These are phyloP conservation scores for Trichocomaceae sp. DNA, from an alignment of 2,329 filamentous ascomycete genomes.

Conservation along the genomic window DNA sequence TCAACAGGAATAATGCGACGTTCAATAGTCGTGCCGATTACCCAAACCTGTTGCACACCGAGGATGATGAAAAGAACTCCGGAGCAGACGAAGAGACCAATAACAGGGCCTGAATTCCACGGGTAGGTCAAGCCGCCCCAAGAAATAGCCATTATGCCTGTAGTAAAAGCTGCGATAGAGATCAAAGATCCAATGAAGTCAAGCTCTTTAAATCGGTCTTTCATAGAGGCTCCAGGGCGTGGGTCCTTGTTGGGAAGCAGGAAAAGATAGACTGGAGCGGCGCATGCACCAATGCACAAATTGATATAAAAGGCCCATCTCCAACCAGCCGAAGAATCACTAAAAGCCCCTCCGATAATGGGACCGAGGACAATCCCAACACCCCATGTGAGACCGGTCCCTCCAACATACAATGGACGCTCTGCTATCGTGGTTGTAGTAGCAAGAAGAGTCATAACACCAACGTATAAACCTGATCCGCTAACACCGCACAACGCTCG, in stretches of 20 bases:
- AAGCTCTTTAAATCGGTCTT: constrained; percentile 25
- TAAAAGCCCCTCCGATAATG: constrained; percentile 34
- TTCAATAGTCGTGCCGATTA: constrained; percentile 38
- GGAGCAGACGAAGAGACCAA: constrained; percentile 45
- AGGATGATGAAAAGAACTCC: constrained; percentile 42
- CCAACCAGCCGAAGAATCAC: constrained; percentile 24
- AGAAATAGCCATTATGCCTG: constrained; percentile 43
- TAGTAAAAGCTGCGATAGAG: constrained; percentile 33
- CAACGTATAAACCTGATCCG: constrained; percentile 29
- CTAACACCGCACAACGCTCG: constrained; percentile 30
- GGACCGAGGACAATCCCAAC: constrained; percentile 33
- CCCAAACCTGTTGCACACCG: constrained; percentile 36
- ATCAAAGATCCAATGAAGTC: constrained; percentile 43
- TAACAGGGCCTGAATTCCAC: constrained; percentile 42
- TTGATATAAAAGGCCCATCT: constrained; percentile 46
- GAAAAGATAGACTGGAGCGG: constrained; percentile 39
- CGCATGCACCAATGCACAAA: constrained; percentile 40
- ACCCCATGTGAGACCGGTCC: constrained; percentile 31
- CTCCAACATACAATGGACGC: constrained; percentile 26
- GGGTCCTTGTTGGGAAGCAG: constrained; percentile 28
- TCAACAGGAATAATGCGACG: constrained; percentile 46
- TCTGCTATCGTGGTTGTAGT: constrained; percentile 20
- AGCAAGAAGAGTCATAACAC: constrained; percentile 24
- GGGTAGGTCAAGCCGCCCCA: constrained; percentile 45
- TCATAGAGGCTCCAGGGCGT: constrained; percentile 17